Evolutionary conservation across 345 rosid species (phyloP).

Genomic region (Rhizophora apiculata): DNA sequence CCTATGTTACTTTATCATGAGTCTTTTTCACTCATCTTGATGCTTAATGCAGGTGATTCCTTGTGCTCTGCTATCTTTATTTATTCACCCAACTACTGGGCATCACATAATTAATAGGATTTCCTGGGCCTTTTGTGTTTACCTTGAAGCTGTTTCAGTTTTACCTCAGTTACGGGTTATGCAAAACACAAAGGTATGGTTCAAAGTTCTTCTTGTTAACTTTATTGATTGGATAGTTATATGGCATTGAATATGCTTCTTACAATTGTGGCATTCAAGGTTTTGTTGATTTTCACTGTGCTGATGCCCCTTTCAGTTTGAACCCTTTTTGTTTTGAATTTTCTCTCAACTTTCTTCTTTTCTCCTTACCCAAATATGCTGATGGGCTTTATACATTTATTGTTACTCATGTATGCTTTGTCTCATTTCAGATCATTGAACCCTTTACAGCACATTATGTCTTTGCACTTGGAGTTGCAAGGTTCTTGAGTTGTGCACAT

Average conservation of each 20-base stretch:
- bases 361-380: too few relatives aligned
- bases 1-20: not conserved
- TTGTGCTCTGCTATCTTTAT: slow-evolving; percentile 68
- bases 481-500: slow-evolving; percentile 5
- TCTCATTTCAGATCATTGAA: not conserved
- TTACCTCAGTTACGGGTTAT: slow-evolving; percentile 93
- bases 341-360: not conserved
- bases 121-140: slow-evolving; percentile 91
- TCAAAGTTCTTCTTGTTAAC: not conserved
- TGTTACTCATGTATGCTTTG: not conserved
- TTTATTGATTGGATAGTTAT: slow-evolving; percentile 1
- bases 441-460: slow-evolving; percentile 4
- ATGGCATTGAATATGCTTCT: not conserved
- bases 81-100: slow-evolving; percentile 87
- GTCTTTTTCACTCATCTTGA: not conserved
- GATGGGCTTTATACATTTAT: too few relatives aligned
- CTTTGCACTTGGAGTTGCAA: slow-evolving; percentile 6
- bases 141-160: slow-evolving; percentile 95
- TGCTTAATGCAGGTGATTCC: slow-evolving; percentile 63
- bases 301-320: not conserved
- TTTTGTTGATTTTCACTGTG: slow-evolving; percentile 21
- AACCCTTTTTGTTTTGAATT: not conserved
- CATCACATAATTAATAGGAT: slow-evolving; percentile 79
- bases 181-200: slow-evolving; percentile 93
- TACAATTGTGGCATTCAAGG: slow-evolving; percentile 5